Conservation (phyloP, 2,329 filamentous ascomycete species). For the Alternaria triticina region DNA sequence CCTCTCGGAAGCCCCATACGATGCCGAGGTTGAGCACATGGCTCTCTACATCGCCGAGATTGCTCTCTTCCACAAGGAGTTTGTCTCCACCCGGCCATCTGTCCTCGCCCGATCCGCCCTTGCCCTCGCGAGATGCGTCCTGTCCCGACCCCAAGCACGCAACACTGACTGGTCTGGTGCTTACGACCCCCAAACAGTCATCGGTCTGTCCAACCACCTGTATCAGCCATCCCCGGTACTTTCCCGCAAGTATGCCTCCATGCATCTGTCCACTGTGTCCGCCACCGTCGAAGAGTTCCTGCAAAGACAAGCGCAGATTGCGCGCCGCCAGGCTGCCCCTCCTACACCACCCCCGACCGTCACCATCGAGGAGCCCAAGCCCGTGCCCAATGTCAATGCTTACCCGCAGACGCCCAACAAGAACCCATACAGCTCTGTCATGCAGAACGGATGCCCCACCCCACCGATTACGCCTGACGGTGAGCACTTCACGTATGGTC, state of each 20-base stretch:
- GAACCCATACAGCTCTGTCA: constrained; percentile 66
- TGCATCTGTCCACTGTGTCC: constrained; percentile 69
- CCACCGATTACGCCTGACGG: constrained; percentile 83
- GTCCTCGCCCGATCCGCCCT: constrained; percentile 88
- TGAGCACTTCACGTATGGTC: constrained; percentile 45
- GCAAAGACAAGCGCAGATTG: constrained; percentile 62
- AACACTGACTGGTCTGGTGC: constrained; percentile 78
- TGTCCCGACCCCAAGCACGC: constrained; percentile 77
- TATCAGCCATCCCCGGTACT: constrained; percentile 72
- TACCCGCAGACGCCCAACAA: constrained; percentile 82
- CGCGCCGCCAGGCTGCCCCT: constrained; percentile 47
- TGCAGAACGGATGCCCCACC: constrained; percentile 79
- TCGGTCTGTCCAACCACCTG: constrained; percentile 69
- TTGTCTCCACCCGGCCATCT: constrained; percentile 89
- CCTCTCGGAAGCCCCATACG: constrained; percentile 74
- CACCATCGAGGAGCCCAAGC: constrained; percentile 57
- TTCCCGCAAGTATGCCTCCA: constrained; percentile 71
- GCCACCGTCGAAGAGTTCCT: constrained; percentile 71
- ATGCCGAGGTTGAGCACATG: constrained; percentile 93
- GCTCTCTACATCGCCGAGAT: constrained; percentile 93
- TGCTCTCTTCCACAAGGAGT: constrained; percentile 94
- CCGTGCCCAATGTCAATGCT: constrained; percentile 42
- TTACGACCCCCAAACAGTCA: constrained; percentile 71
- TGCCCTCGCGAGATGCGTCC: constrained; percentile 83
- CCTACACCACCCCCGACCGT: constrained; percentile 68